These are phyloP conservation scores for Excoecaria agallocha DNA, from an alignment of 345 rosid species.

Conservation along the genomic window DNA sequence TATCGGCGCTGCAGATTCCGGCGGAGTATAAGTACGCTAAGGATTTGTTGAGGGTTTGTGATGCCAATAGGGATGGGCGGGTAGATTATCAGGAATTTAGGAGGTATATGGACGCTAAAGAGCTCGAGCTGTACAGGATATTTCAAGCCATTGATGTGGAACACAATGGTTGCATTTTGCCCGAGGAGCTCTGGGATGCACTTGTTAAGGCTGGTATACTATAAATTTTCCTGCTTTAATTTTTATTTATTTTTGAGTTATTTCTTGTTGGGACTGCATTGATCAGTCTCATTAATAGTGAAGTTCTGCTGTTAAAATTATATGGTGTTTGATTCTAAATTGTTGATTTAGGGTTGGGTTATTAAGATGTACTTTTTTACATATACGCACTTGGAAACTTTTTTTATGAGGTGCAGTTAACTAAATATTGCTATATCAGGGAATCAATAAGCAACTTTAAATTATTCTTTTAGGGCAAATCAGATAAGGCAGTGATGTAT, in stretches of 20 bases:
- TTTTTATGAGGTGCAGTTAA: background rate
- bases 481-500: background rate
- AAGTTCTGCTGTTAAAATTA: background rate
- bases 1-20: conserved; percentile 74
- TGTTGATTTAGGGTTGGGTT: background rate
- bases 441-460: background rate
- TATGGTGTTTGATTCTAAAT: background rate
- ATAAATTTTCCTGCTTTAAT: conserved; percentile 22
- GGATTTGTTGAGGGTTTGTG: conserved; percentile 74
- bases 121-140: conserved; percentile 64
- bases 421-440: background rate
- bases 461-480: background rate
- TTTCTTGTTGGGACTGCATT: background rate
- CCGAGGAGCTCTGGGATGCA: conserved; percentile 81
- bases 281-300: background rate
- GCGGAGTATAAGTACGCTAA: conserved; percentile 71
- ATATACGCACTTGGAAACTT: background rate
- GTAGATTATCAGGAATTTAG: conserved; percentile 83
- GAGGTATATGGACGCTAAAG: conserved; percentile 86
- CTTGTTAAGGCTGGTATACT: conserved; percentile 69
- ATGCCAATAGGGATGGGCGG: conserved; percentile 80
- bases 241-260: background rate
- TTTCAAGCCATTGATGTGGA: conserved; percentile 76
- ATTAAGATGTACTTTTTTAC: background rate
- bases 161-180: conserved; percentile 81